These are phyloP conservation scores for Tulasnella sp. DNA, from an alignment of 768 basidiomycete genomes.

Conservation along the genomic window DNA sequence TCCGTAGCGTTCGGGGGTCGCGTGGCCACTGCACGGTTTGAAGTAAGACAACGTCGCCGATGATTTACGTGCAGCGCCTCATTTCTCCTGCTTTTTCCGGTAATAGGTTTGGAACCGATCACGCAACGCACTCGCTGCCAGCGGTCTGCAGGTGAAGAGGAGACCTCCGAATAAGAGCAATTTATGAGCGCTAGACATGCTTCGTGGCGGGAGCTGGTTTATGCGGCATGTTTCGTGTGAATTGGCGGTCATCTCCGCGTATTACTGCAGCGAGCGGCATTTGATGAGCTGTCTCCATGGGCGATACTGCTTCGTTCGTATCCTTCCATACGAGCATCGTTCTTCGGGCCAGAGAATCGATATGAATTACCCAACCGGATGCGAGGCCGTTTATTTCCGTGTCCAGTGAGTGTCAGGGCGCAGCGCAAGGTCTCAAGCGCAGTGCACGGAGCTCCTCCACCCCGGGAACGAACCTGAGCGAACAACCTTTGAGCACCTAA, in stretches of 20 bases:
- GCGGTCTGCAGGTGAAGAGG: conserved; percentile 16
- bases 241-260: background rate
- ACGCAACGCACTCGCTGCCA: conserved; percentile 5
- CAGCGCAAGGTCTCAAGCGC: background rate
- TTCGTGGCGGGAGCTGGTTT: background rate
- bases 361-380: background rate
- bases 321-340: too few relatives aligned
- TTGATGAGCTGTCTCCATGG: background rate
- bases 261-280: background rate
- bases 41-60: background rate
- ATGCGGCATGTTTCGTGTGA: background rate
- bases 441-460: background rate
- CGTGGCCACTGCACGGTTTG: conserved; percentile 19
- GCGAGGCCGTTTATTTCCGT: background rate
- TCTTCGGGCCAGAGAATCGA: background rate
- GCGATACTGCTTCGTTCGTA: background rate
- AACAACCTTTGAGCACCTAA: background rate
- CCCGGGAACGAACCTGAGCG: background rate
- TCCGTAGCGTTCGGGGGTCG: conserved; percentile 8
- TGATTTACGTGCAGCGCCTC: background rate
- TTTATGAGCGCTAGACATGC: background rate
- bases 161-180: conserved; percentile 8
- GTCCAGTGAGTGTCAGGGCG: background rate
- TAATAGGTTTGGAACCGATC: conserved; percentile 22
- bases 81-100: background rate